Evolutionary conservation across 805 yeast genomes (phyloP).

Genomic region (Tetrapisispora fleetii): DNA sequence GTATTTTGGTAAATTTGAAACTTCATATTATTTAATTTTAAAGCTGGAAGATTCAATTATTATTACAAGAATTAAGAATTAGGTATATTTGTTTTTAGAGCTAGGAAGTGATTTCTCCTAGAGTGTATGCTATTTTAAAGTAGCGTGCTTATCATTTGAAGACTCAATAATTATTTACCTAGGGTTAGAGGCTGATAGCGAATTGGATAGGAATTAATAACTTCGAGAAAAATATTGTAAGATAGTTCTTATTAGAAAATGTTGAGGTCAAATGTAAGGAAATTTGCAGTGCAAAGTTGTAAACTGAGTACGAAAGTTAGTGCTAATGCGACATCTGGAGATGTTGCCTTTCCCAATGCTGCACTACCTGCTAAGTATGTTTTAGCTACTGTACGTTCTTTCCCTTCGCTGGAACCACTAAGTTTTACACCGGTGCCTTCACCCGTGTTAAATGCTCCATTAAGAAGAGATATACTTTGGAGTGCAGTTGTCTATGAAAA

Average conservation of each 20-base stretch:
- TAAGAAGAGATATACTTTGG: slow-evolving; percentile 90
- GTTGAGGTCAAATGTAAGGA: not conserved
- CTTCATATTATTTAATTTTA: too few species aligned
- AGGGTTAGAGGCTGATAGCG: too few species aligned
- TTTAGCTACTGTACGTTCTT: slow-evolving; percentile 64
- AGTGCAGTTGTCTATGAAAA: slow-evolving; percentile 88
- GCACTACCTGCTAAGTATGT: slow-evolving; percentile 57
- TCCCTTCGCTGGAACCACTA: slow-evolving; percentile 87
- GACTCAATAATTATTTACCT: too few species aligned
- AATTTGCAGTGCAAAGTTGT: not conserved
- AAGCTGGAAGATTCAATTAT: too few species aligned
- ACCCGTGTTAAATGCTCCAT: slow-evolving; percentile 56
- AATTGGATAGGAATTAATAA: too few species aligned
- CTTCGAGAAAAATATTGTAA: not conserved
- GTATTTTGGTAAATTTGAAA: too few species aligned
- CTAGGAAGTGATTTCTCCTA: too few species aligned
- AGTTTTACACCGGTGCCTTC: slow-evolving; percentile 67
- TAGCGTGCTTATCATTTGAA: too few species aligned
- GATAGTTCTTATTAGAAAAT: not conserved
- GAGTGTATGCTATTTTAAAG: too few species aligned
- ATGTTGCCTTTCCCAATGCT: slow-evolving; percentile 11
- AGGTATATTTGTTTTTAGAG: too few species aligned
- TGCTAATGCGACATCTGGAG: not conserved
- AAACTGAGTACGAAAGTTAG: not conserved
- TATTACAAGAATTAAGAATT: too few species aligned